These are phyloP conservation scores for Paramyrothecium sp. DNA, from an alignment of 2,329 filamentous ascomycete genomes.

Conservation along the genomic window DNA sequence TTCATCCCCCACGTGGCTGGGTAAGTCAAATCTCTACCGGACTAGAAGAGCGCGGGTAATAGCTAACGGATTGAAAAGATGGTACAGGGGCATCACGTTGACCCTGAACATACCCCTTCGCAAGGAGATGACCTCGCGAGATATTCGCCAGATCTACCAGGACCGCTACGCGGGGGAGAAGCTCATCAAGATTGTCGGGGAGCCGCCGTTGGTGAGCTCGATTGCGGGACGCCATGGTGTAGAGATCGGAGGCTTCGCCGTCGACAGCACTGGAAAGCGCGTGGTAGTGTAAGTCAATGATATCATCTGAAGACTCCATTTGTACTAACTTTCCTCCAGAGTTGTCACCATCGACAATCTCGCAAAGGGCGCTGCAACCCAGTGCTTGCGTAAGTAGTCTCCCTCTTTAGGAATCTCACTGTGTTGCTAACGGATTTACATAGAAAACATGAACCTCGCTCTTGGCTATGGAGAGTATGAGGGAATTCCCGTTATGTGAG, in stretches of 20 bases:
- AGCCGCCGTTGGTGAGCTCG: constrained; percentile 80
- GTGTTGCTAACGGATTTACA: constrained; percentile 3
- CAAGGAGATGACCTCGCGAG: constrained; percentile 82
- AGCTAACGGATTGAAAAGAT: constrained; percentile 56
- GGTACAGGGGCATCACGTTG: constrained; percentile 95
- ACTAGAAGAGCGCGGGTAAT: neutral
- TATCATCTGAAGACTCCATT: neutral
- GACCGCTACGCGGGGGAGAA: constrained; percentile 95
- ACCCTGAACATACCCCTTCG: constrained; percentile 88
- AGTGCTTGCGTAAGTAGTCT: constrained; percentile 74
- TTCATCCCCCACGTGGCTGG: constrained; percentile 81
- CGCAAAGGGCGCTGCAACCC: constrained; percentile 86
- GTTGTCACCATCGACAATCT: constrained; percentile 92
- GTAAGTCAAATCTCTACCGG: neutral
- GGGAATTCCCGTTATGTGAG: constrained; percentile 64
- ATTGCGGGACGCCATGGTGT: constrained; percentile 85
- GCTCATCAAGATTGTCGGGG: constrained; percentile 87
- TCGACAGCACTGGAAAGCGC: constrained; percentile 83
- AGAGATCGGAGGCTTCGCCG: constrained; percentile 94
- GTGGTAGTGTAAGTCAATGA: constrained; percentile 55
- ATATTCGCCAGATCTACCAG: constrained; percentile 93
- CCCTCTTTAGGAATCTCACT: neutral
- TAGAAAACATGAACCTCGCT: constrained; percentile 88
- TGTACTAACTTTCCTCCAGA: neutral
- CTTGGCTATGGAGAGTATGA: constrained; percentile 85